Percentiles rank a stretch among this genome's conserved stretches.
Conservation (phyloP, 495 filamentous ascomycete species). For the Opeltia flavorubescens region DNA sequence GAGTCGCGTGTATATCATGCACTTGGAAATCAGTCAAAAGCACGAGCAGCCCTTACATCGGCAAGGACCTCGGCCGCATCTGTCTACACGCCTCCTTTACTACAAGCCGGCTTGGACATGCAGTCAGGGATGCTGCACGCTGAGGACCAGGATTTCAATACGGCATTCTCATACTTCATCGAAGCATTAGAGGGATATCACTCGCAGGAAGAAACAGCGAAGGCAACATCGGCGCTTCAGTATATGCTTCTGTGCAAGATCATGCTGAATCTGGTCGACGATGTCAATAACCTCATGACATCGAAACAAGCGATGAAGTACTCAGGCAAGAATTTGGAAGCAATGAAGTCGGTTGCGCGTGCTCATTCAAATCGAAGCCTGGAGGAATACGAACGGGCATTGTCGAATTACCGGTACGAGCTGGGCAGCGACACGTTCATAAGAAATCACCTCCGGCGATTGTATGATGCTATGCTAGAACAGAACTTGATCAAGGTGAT, state of each 20-base stretch:
- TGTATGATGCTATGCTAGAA: constrained; percentile 97
- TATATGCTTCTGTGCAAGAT: constrained; percentile 99
- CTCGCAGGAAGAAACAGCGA: constrained; percentile 69
- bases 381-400: constrained; percentile 89
- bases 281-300: constrained; percentile 82
- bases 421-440: constrained; percentile 89
- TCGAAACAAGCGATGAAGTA: constrained; percentile 95
- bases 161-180: constrained; percentile 96
- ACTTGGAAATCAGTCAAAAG: constrained; percentile 91
- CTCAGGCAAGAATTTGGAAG: constrained; percentile 83
- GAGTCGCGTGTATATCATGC: constrained; percentile 97
- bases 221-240: constrained; percentile 84
- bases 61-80: constrained; percentile 89
- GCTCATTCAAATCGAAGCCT: constrained; percentile 88
- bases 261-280: constrained; percentile 93
- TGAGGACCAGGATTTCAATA: constrained; percentile 98
- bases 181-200: constrained; percentile 96
- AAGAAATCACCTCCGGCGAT: constrained; percentile 77
- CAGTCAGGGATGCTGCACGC: constrained; percentile 97
- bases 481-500: constrained; percentile 99
- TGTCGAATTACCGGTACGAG: constrained; percentile 78
- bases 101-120: constrained; percentile 96
- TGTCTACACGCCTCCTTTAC: constrained; percentile 88
- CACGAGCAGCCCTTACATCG: constrained; percentile 83
- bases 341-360: constrained; percentile 95